Evolutionary conservation across 257 asterid species (phyloP).

Genomic region (Solanum pennellii): DNA sequence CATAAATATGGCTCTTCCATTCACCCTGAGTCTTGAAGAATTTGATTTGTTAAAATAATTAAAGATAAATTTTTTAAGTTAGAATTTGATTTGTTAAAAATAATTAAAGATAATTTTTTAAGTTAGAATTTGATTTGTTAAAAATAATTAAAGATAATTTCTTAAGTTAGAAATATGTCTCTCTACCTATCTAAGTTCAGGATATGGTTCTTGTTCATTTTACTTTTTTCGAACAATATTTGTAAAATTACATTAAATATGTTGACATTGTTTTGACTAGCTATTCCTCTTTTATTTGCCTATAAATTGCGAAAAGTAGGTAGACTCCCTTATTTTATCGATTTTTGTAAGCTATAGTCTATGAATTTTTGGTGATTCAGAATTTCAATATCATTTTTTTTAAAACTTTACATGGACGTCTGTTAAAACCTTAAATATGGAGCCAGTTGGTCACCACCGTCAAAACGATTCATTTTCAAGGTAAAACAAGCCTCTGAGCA

Average conservation of each 20-base stretch:
- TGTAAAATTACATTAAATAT: neutral
- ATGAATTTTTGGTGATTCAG: too few species aligned
- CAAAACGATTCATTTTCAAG: too few species aligned
- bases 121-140: neutral
- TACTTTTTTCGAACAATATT: neutral
- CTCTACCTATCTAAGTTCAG: neutral
- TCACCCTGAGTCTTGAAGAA: conserved; percentile 43
- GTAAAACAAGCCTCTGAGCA: too few species aligned
- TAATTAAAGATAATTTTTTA: neutral
- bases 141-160: neutral
- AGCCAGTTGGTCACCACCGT: too few species aligned
- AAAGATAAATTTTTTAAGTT: neutral
- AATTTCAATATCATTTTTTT: too few species aligned
- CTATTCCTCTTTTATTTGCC: neutral
- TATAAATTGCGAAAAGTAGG: neutral
- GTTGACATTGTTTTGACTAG: neutral
- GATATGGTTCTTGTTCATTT: accelerated
- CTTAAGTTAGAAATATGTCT: too few species aligned
- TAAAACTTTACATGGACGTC: too few species aligned
- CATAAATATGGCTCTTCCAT: conserved; percentile 83
- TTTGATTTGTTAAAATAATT: neutral
- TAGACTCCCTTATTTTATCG: too few species aligned
- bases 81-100: neutral
- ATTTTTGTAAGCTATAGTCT: too few species aligned
- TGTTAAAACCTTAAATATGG: too few species aligned